Percentiles rank a stretch among this genome's conserved stretches.
Evolutionary conservation across 2,329 filamentous ascomycete species (phyloP).

Genomic region (Rutstroemia sp.): DNA sequence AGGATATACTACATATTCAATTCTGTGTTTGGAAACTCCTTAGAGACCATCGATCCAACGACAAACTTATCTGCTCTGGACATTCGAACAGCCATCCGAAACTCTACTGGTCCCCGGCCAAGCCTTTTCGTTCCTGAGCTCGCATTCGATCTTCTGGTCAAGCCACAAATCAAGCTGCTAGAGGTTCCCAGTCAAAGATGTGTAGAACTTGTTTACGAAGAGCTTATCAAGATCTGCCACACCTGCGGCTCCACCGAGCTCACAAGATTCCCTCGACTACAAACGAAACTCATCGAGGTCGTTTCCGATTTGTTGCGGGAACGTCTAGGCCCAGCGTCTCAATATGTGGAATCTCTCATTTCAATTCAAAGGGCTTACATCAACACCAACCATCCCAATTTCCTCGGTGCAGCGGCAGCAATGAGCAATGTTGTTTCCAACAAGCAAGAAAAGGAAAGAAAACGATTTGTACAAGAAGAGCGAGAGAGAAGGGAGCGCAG

Average conservation of each 20-base stretch:
- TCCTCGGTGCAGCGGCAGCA: conserved; percentile 89
- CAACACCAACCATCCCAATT: conserved; percentile 99
- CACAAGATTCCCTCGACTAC: conserved; percentile 81
- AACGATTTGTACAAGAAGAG: conserved; percentile 72
- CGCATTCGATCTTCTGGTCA: conserved; percentile 94
- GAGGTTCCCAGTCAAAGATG: conserved; percentile 94
- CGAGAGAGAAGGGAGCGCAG: conserved; percentile 77
- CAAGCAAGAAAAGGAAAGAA: conserved; percentile 90
- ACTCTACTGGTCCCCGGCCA: conserved; percentile 91
- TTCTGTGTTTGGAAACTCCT: conserved; percentile 72
- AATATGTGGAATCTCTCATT: conserved; percentile 92
- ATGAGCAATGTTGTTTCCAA: conserved; percentile 96
- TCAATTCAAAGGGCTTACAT: conserved; percentile 97
- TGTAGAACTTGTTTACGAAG: conserved; percentile 96
- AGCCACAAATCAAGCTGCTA: conserved; percentile 95
- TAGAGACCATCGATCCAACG: conserved; percentile 94
- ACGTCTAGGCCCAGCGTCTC: conserved; percentile 79
- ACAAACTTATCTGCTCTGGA: conserved; percentile 90
- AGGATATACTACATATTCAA: conserved; percentile 32
- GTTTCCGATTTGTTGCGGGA: conserved; percentile 93
- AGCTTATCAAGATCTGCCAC: conserved; percentile 98
- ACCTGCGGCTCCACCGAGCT: conserved; percentile 95
- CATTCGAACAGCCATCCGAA: conserved; percentile 94
- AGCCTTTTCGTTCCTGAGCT: conserved; percentile 97
- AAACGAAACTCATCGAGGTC: conserved; percentile 95